These are phyloP conservation scores for Sugiyamaella smithiae DNA, from an alignment of 805 yeast species.

Conservation along the genomic window DNA sequence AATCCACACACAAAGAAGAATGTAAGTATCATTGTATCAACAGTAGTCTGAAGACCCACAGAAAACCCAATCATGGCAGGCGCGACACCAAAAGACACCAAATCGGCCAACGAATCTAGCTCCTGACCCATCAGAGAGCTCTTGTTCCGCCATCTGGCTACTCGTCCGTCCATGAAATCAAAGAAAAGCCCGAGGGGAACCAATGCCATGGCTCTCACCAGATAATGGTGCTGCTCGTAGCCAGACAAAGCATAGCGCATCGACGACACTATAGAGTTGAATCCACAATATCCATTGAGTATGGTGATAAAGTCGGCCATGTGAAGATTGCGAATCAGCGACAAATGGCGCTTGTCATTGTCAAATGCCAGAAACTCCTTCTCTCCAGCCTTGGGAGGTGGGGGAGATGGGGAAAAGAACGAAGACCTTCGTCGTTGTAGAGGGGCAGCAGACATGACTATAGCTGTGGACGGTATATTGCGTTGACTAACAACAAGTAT, in stretches of 20 bases:
- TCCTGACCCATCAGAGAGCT: slow-evolving; percentile 96
- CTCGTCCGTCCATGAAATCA: slow-evolving; percentile 96
- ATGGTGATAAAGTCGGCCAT: slow-evolving; percentile 95
- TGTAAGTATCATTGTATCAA: slow-evolving; percentile 71
- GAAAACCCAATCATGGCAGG: slow-evolving; percentile 93
- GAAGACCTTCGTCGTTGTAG: slow-evolving; percentile 32
- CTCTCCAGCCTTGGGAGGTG: slow-evolving; percentile 31
- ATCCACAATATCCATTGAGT: slow-evolving; percentile 91
- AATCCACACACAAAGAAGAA: slow-evolving; percentile 92
- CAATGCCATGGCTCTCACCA: slow-evolving; percentile 86
- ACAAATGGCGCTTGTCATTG: slow-evolving; percentile 79
- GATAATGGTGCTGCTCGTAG: slow-evolving; percentile 49
- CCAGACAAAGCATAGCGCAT: slow-evolving; percentile 73
- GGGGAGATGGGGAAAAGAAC: slow-evolving; percentile 36
- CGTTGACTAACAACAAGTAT: too few relatives aligned
- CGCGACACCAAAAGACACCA: slow-evolving; percentile 91
- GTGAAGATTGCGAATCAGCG: slow-evolving; percentile 71
- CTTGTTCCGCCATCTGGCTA: slow-evolving; percentile 90
- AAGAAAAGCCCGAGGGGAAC: slow-evolving; percentile 89
- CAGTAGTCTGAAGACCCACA: slow-evolving; percentile 80
- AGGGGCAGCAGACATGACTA: neutral
- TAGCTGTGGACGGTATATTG: neutral
- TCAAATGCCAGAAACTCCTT: slow-evolving; percentile 70
- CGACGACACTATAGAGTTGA: slow-evolving; percentile 84
- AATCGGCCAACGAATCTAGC: slow-evolving; percentile 92